These are phyloP conservation scores for Passiflora organensis DNA, from an alignment of 345 rosid genomes.

Conservation along the genomic window DNA sequence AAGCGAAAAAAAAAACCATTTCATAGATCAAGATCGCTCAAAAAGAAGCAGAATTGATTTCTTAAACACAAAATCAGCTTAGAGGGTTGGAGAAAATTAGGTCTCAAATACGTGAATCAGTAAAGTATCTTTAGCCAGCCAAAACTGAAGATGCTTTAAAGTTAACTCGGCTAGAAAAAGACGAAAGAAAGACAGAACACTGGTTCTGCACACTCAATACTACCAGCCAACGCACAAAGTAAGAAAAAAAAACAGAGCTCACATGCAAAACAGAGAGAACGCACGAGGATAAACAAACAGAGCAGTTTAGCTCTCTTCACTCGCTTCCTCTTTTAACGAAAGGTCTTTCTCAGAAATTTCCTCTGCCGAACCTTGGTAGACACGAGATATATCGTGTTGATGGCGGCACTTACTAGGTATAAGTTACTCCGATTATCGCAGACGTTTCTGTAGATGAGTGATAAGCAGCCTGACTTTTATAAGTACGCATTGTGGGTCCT, in stretches of 20 bases:
- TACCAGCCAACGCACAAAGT: neutral
- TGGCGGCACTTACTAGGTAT: conserved; percentile 21
- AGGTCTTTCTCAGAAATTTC: conserved; percentile 18
- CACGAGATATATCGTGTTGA: neutral
- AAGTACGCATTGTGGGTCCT: neutral
- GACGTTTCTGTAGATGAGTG: neutral
- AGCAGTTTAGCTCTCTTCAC: neutral
- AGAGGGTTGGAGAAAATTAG: conserved; percentile 7
- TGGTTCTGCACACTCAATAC: too few species aligned
- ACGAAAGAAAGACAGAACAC: too few species aligned
- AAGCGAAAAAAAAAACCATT: neutral
- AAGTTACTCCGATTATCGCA: accelerated
- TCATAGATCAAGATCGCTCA: neutral
- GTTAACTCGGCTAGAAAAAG: neutral
- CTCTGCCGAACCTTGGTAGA: conserved; percentile 3
- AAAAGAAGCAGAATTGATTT: neutral
- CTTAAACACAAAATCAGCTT: neutral
- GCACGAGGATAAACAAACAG: neutral
- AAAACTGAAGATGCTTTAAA: conserved; percentile 18
- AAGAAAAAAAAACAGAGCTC: conserved; percentile 3
- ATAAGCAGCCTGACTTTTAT: accelerated
- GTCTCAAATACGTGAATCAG: conserved; percentile 16
- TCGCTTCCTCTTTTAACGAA: too few species aligned
- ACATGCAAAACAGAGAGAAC: conserved; percentile 3
- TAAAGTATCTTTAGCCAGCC: conserved; percentile 27